These are phyloP conservation scores for Penicillium janthinellum DNA, from an alignment of 2,329 filamentous ascomycete species.

Conservation along the genomic window DNA sequence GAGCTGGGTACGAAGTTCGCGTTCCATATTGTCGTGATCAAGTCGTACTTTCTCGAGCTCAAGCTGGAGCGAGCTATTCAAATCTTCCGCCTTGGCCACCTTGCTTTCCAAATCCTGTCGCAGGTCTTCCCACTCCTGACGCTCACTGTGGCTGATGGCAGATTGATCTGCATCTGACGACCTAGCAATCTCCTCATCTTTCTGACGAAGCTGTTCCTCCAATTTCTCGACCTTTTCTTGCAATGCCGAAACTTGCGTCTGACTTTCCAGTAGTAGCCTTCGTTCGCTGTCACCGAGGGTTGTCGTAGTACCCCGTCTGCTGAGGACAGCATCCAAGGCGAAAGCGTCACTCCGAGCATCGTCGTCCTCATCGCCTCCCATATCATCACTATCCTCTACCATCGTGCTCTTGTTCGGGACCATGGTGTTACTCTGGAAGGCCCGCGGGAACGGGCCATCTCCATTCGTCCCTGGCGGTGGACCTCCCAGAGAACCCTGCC, in stretches of 20 bases:
- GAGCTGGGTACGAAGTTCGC: constrained; percentile 65
- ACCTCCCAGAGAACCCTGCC: constrained; percentile 45
- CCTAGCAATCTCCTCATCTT: constrained; percentile 68
- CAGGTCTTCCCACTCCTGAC: constrained; percentile 68
- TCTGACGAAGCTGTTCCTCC: constrained; percentile 68
- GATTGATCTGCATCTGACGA: constrained; percentile 59
- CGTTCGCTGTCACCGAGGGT: constrained; percentile 62
- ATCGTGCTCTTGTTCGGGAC: constrained; percentile 97
- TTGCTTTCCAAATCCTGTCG: constrained; percentile 70
- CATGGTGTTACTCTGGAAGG: constrained; percentile 93
- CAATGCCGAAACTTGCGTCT: constrained; percentile 73
- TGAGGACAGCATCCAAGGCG: constrained; percentile 57
- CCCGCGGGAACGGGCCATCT: constrained; percentile 78
- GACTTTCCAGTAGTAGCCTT: constrained; percentile 76
- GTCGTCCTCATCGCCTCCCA: constrained; percentile 58
- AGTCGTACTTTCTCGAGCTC: constrained; percentile 74
- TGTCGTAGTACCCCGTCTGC: constrained; percentile 52
- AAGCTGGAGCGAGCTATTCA: constrained; percentile 77
- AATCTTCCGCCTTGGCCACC: constrained; percentile 69
- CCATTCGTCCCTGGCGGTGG: constrained; percentile 56
- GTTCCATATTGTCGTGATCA: constrained; percentile 66
- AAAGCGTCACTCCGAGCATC: constrained; percentile 66
- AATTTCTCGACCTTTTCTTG: constrained; percentile 72
- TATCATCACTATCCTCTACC: constrained; percentile 90
- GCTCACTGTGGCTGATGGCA: constrained; percentile 60